phyloP scores from a whole-genome alignment of 768 basidiomycete genomes.

The Boletus edulis region DNA sequence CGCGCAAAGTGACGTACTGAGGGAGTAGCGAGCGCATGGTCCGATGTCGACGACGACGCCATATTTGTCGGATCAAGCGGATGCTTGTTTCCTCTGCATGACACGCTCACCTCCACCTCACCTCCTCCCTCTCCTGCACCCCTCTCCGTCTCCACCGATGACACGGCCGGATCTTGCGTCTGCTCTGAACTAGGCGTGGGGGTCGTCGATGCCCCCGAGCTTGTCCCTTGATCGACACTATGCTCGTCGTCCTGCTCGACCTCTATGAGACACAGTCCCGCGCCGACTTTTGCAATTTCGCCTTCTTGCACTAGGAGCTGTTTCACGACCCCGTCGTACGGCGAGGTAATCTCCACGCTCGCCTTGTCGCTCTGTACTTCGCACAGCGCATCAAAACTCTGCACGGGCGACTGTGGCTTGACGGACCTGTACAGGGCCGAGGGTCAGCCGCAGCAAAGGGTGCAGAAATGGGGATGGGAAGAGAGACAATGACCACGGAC shows the following conservation, averaged over 20 bases:
- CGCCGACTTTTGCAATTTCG: conserved; percentile 80
- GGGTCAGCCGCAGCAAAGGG: conserved; percentile 8
- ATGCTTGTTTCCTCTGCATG: not conserved
- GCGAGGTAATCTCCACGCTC: conserved; percentile 87
- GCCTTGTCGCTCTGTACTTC: conserved; percentile 92
- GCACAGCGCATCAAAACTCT: conserved; percentile 70
- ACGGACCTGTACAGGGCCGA: conserved; percentile 50
- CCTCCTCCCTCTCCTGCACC: not conserved
- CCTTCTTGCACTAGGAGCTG: conserved; percentile 77
- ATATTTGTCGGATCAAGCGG: conserved; percentile 61
- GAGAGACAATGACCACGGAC: conserved; percentile 38
- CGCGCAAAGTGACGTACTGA: conserved; percentile 78
- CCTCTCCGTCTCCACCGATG: not conserved
- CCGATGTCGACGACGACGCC: conserved; percentile 13
- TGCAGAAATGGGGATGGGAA: not conserved
- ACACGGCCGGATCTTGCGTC: conserved; percentile 16
- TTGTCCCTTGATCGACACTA: not conserved
- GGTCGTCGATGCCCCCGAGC: not conserved
- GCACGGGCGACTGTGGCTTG: conserved; percentile 46
- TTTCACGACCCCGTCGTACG: conserved; percentile 73
- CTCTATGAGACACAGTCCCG: conserved; percentile 75
- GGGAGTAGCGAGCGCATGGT: conserved; percentile 64
- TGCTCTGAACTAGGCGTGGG: not conserved
- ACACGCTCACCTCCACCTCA: not conserved
- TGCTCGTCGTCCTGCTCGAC: conserved; percentile 55